Evolutionary conservation across 768 basidiomycete genomes (phyloP).

Genomic region (Termitomyces sp.): DNA sequence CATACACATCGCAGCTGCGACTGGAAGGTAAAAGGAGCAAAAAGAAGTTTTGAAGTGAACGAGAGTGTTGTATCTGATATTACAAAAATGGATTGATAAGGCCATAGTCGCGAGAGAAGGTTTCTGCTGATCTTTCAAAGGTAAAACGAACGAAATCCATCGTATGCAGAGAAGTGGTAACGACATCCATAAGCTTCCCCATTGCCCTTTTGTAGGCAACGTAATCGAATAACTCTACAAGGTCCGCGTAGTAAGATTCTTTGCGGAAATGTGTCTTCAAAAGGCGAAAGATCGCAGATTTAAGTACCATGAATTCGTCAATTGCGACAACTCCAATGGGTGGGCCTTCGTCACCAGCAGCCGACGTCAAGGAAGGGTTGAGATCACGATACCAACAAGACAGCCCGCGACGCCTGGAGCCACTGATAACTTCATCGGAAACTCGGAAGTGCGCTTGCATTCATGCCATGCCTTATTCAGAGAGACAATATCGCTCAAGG

Average conservation of each 20-base stretch:
- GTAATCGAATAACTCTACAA: constrained; percentile 90
- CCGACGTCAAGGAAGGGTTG: constrained; percentile 6
- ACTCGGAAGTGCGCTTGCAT: constrained; percentile 98
- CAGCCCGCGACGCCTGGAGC: constrained; percentile 88
- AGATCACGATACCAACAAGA: constrained; percentile 82
- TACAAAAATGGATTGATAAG: neutral
- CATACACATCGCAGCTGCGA: constrained; percentile 88
- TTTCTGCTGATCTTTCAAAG: constrained; percentile 59
- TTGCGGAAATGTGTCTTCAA: constrained; percentile 81
- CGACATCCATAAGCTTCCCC: constrained; percentile 91
- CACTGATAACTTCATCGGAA: constrained; percentile 96
- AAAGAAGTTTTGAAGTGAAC: constrained; percentile 97
- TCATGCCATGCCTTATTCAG: constrained; percentile 30
- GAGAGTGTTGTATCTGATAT: constrained; percentile 74
- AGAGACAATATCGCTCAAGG: neutral
- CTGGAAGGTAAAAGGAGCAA: constrained; percentile 98
- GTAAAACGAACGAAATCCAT: constrained; percentile 89
- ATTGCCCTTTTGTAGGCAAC: constrained; percentile 89
- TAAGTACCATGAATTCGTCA: constrained; percentile 96
- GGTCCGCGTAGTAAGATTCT: constrained; percentile 78
- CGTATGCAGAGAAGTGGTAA: constrained; percentile 85
- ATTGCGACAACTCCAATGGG: constrained; percentile 79
- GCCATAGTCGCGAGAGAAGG: neutral
- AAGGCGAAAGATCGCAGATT: constrained; percentile 87
- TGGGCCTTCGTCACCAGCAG: constrained; percentile 15